phyloP scores from a whole-genome alignment of 179 eudicot species.

The Silene coronaria region DNA sequence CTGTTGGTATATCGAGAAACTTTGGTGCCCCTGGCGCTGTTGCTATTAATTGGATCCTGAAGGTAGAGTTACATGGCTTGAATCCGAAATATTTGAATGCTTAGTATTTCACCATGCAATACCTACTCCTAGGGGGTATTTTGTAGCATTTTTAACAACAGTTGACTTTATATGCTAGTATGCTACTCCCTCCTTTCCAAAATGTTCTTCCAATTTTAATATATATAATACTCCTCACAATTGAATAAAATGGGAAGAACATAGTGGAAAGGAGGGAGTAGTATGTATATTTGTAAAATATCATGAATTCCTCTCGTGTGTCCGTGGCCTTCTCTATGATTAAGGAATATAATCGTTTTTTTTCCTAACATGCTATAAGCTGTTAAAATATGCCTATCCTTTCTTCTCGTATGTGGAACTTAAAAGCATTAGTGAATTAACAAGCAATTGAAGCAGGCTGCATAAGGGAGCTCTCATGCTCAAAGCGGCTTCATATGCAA shows the following conservation, averaged over 20 bases:
- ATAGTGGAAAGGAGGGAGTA: too few relatives aligned
- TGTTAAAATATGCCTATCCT: neutral
- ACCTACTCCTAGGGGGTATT: neutral
- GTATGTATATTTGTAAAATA: neutral
- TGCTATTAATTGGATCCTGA: slow-evolving; percentile 95
- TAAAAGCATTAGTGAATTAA: neutral
- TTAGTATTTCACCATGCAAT: neutral
- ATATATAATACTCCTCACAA: too few relatives aligned
- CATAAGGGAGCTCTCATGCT: neutral
- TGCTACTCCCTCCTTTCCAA: too few relatives aligned
- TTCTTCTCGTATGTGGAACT: neutral
- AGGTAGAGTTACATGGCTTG: slow-evolving; percentile 43
- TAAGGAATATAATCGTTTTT: neutral
- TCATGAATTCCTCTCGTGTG: neutral
- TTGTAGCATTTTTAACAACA: neutral
- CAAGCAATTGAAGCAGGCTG: neutral
- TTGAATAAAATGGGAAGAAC: too few relatives aligned
- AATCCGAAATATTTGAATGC: slow-evolving; percentile 1
- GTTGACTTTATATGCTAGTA: neutral
- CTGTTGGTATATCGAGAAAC: slow-evolving; percentile 78
- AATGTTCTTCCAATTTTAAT: too few relatives aligned
- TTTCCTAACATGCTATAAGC: neutral
- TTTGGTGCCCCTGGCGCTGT: slow-evolving; percentile 76
- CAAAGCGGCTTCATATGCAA: neutral
- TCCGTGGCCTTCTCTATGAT: neutral